phyloP scores from a whole-genome alignment of 768 basidiomycete species.

The Pleurotus salmoneostramineus region DNA sequence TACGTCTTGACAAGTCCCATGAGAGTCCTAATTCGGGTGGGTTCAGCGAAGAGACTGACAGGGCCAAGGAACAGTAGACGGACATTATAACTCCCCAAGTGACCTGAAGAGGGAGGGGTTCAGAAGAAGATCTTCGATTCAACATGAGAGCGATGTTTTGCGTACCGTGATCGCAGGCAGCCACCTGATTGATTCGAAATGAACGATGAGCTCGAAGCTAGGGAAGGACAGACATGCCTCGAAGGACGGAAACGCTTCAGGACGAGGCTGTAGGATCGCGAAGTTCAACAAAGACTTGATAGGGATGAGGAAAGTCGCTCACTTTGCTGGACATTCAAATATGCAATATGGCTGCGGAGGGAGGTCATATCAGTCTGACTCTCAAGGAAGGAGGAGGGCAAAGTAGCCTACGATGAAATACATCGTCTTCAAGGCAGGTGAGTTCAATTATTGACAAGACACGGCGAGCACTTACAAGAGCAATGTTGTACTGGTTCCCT shows the following conservation, averaged over 20 bases:
- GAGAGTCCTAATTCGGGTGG: conserved; percentile 36
- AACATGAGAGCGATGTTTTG: background rate
- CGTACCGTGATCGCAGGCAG: conserved; percentile 61
- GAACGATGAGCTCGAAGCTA: too few relatives aligned
- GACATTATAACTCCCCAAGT: conserved; percentile 66
- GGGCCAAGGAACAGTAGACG: conserved; percentile 10
- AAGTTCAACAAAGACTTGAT: background rate
- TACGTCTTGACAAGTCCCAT: conserved; percentile 71
- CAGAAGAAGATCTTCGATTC: conserved; percentile 1
- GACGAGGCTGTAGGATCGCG: conserved; percentile 35
- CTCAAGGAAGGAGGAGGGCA: background rate
- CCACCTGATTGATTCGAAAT: conserved; percentile 36
- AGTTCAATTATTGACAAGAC: background rate
- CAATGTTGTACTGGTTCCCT: conserved; percentile 62
- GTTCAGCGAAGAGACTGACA: background rate
- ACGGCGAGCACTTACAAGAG: conserved; percentile 38
- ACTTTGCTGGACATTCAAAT: conserved; percentile 74
- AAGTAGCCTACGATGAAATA: conserved; percentile 56
- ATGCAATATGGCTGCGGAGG: conserved; percentile 47
- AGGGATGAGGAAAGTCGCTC: background rate
- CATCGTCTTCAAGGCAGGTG: conserved; percentile 47
- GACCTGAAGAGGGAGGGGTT: conserved; percentile 30
- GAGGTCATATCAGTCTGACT: background rate
- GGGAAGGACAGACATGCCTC: conserved; percentile 30
- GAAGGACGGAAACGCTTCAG: conserved; percentile 65